Evolutionary conservation across 352 stramenopile species (phyloP).

Genomic region (Phytophthora pluvialis): DNA sequence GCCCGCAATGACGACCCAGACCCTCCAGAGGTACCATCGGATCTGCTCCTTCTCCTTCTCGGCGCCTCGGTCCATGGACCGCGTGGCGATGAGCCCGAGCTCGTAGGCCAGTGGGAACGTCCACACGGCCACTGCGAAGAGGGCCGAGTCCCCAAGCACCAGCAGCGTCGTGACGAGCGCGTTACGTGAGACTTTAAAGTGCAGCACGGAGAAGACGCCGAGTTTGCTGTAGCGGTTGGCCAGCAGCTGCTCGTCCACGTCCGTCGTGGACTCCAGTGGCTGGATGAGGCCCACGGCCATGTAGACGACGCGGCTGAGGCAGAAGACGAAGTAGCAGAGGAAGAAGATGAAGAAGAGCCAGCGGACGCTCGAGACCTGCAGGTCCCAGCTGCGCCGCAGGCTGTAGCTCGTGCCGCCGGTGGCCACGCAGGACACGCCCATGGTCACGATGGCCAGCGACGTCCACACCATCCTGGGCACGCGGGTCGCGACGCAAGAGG

Average conservation of each 20-base stretch:
- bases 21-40: conserved; percentile 31
- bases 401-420: conserved; percentile 50
- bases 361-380: conserved; percentile 59
- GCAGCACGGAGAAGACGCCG: conserved; percentile 45
- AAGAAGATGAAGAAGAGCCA: conserved; percentile 76
- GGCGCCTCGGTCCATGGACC: conserved; percentile 54
- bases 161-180: conserved; percentile 34
- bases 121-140: conserved; percentile 56
- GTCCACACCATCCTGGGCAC: conserved; percentile 37
- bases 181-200: conserved; percentile 47
- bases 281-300: conserved; percentile 38
- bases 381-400: conserved; percentile 49
- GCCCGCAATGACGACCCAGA: conserved; percentile 39
- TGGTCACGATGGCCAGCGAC: conserved; percentile 32
- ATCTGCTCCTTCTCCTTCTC: conserved; percentile 54
- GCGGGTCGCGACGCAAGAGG: not conserved
- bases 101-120: conserved; percentile 56
- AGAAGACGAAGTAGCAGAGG: conserved; percentile 47
- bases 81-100: conserved; percentile 46
- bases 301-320: conserved; percentile 40
- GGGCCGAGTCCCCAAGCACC: conserved; percentile 39
- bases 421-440: conserved; percentile 40
- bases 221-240: conserved; percentile 40
- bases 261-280: conserved; percentile 27
- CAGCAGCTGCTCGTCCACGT: conserved; percentile 10